Conservation (phyloP, 768 basidiomycete species). For the Boletus speciosus region DNA sequence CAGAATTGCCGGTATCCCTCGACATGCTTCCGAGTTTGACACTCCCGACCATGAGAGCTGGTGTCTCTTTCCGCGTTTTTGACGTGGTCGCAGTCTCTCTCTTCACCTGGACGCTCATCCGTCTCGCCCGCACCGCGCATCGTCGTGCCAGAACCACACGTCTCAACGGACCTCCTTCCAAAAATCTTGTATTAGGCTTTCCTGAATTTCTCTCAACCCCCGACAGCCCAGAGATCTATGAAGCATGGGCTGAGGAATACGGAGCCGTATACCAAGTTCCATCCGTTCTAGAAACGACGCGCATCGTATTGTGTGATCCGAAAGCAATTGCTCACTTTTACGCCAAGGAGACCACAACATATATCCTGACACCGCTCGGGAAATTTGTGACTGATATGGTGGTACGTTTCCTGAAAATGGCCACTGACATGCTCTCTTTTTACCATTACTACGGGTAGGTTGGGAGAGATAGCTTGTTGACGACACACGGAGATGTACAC, state of each 20-base stretch:
- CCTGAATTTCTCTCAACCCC: conserved; percentile 26
- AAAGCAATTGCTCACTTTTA: conserved; percentile 53
- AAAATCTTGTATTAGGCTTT: conserved; percentile 42
- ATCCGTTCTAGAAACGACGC: conserved; percentile 34
- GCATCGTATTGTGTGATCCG: conserved; percentile 43
- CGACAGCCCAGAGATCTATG: conserved; percentile 38
- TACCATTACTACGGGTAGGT: conserved; percentile 1
- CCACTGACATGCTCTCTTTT: neutral
- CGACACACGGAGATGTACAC: conserved; percentile 18
- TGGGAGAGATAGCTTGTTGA: conserved; percentile 12
- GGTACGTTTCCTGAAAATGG: conserved; percentile 12
- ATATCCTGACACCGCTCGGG: conserved; percentile 24
- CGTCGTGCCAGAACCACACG: conserved; percentile 28
- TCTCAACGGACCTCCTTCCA: conserved; percentile 42
- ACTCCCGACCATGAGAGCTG: neutral
- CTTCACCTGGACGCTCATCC: conserved; percentile 16
- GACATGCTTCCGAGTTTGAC: neutral
- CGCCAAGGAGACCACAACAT: conserved; percentile 46
- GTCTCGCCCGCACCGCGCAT: conserved; percentile 3
- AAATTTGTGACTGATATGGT: conserved; percentile 29
- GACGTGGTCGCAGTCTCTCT: conserved; percentile 14
- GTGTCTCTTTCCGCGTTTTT: neutral
- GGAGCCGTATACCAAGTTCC: conserved; percentile 46
- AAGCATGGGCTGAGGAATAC: conserved; percentile 45
- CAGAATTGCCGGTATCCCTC: neutral